A percentile compares a stretch with the other conserved stretches of the same genome.
These are phyloP conservation scores for Aspergillus neoniger DNA, from an alignment of 2,329 filamentous ascomycete genomes.

Conservation along the genomic window DNA sequence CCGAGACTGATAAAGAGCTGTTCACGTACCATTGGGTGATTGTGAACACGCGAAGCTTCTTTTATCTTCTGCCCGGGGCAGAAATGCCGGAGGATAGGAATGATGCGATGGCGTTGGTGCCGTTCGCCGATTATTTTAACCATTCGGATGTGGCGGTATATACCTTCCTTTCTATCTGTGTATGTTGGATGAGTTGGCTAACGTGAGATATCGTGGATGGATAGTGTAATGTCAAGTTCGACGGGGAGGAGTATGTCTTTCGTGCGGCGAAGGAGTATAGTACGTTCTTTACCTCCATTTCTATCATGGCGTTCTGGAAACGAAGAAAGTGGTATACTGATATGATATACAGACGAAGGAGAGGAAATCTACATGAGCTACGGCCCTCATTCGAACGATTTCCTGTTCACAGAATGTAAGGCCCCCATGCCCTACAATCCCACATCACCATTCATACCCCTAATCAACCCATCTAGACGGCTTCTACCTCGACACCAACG, in stretches of 20 bases:
- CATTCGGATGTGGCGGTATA: conserved; percentile 46
- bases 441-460: no score
- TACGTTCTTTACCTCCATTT: conserved; percentile 13
- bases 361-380: conserved; percentile 50
- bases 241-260: conserved; percentile 39
- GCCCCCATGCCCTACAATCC: conserved; percentile 4
- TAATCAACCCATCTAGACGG: conserved; percentile 35
- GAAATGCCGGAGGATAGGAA: conserved; percentile 42
- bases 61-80: conserved; percentile 52
- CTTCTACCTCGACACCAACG: conserved; percentile 44
- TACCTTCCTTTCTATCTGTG: not conserved
- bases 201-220: not conserved
- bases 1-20: conserved; percentile 42
- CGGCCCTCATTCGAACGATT: conserved; percentile 47
- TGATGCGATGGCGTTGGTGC: conserved; percentile 49
- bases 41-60: conserved; percentile 63
- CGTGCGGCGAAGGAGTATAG: conserved; percentile 38
- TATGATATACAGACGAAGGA: conserved; percentile 31
- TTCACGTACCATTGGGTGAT: conserved; percentile 63
- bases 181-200: not conserved
- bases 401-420: conserved; percentile 47
- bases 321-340: not conserved
- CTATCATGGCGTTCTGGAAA: no score
- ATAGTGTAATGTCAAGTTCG: conserved; percentile 44
- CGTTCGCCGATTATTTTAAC: conserved; percentile 52